Base-by-base conservation (phyloP, 176 grass and related monocot genomes). In the Eleusine indica region DNA sequence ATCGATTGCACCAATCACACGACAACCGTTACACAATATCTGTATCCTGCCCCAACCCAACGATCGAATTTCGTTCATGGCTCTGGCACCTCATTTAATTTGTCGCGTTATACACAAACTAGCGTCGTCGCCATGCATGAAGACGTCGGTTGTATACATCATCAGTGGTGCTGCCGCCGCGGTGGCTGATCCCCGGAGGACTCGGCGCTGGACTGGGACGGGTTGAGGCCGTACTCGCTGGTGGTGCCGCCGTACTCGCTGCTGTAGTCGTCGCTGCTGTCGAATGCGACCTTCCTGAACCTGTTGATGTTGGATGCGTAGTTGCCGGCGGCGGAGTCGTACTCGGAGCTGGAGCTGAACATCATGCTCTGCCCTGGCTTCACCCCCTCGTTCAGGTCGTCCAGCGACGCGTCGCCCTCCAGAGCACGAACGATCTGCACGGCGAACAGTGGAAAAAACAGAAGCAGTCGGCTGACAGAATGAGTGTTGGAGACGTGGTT, bases 351-450 rank as follows among this genome's bases (percentile, higher is more conserved):
- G 11, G 91, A 89, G 84, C 74, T 90, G 66, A 96, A 96, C 46
- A 92, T 51, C 71, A 86, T 85, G 89, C 89, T 99, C 72, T 99
- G 91, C 29, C 96, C 96, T 0, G 93, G 93, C 78, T 89, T 96
- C 52, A 89, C 80, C 44, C 96, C 91, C 65, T 99, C 96, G 29
- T 91, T 94, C 78, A 99, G 85, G 87, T 99, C 93, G 53, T 99
- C 96, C 56, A 96, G 86, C 56, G 86, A 94, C 22, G 89, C 83
- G 39, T 99, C 93, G 38, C 96, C 96, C 84, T 99, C 96, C 78
- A 99, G 84, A 10, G 96, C 93, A 4, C 96, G 93, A 48, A 95
- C 93, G 6, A 99, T 89, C 96, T 94, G 48, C 62, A 25, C 9
- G 5, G 2, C 0, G 25, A 25, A 25, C 25, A 25, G 25, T 25